A percentile compares a stretch with the other conserved stretches of the same genome.
These are phyloP conservation scores for Aspergillus bombycis DNA, from an alignment of 2,329 filamentous ascomycete species.

Conservation along the genomic window DNA sequence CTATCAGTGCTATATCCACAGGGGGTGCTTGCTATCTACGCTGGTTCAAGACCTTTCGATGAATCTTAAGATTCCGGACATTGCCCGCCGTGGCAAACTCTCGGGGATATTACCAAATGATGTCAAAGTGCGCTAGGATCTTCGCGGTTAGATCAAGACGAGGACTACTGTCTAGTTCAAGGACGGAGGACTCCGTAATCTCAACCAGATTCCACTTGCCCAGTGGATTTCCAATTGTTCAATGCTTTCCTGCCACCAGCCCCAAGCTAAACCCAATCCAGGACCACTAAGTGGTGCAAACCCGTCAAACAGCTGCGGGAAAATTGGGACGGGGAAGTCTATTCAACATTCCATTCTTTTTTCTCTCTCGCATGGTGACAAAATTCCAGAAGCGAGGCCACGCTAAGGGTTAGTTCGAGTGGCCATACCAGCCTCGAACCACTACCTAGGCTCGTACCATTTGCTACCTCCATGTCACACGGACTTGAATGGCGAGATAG, in stretches of 20 bases:
- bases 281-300: not conserved
- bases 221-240: no score
- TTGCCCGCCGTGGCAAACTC: not conserved
- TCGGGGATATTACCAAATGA: not conserved
- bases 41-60: no score
- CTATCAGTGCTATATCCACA: no score
- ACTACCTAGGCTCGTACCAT: no score
- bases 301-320: not conserved
- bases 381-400: not conserved
- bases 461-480: not conserved
- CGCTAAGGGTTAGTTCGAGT: not conserved
- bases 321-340: not conserved
- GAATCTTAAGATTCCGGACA: not conserved
- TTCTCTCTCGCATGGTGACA: not conserved
- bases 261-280: not conserved
- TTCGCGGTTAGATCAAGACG: not conserved
- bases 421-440: not conserved
- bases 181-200: no score
- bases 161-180: not conserved
- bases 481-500: not conserved
- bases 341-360: not conserved
- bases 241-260: not conserved
- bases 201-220: no score
- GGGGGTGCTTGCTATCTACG: no score
- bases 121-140: not conserved